Evolutionary conservation across 768 basidiomycete genomes (phyloP).

Genomic region (Auricularia sp.): DNA sequence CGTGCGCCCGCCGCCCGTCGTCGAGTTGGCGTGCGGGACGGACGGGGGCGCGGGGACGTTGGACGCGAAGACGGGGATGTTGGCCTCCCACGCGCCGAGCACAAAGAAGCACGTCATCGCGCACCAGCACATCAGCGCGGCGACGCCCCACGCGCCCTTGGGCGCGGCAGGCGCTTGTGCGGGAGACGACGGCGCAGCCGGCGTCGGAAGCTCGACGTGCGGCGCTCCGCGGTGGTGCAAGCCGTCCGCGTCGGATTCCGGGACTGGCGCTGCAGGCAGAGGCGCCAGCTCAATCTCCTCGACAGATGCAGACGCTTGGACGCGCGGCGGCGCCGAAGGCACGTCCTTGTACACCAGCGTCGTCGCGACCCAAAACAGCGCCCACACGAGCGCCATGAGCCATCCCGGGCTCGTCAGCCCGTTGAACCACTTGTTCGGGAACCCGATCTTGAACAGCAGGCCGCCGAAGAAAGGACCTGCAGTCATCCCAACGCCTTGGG

Average conservation of each 20-base stretch:
- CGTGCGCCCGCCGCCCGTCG: neutral
- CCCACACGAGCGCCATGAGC: slow-evolving; percentile 50
- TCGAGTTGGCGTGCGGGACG: neutral
- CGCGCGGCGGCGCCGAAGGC: slow-evolving; percentile 13
- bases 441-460: slow-evolving; percentile 50
- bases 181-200: neutral
- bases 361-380: slow-evolving; percentile 37
- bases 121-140: slow-evolving; percentile 59
- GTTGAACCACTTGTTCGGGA: slow-evolving; percentile 48
- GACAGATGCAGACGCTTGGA: neutral
- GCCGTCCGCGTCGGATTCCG: neutral
- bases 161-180: neutral
- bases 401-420: slow-evolving; percentile 57
- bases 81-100: slow-evolving; percentile 60
- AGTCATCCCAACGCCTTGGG: slow-evolving; percentile 52
- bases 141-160: slow-evolving; percentile 36
- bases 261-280: neutral
- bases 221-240: neutral
- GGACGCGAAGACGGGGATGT: slow-evolving; percentile 53
- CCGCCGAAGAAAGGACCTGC: slow-evolving; percentile 58
- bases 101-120: slow-evolving; percentile 63
- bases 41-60: slow-evolving; percentile 9
- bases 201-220: neutral
- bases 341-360: slow-evolving; percentile 26
- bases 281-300: neutral